phyloP scores from a whole-genome alignment of 805 yeast genomes.

The Ogataea methylovora region DNA sequence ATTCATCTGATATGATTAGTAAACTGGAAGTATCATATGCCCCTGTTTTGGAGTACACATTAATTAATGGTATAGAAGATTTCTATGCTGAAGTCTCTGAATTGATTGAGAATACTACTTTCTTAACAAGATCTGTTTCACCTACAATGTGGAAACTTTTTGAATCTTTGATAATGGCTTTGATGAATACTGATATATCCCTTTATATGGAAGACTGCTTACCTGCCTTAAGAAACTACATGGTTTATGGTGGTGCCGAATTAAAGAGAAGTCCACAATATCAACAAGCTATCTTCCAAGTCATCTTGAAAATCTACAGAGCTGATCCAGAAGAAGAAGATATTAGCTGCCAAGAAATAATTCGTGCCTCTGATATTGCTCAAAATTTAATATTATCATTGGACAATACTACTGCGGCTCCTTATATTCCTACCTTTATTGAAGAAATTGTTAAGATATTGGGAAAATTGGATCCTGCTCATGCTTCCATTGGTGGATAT shows the following conservation, averaged over 20 bases:
- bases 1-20: constrained; percentile 59
- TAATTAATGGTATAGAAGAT: constrained; percentile 62
- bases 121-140: constrained; percentile 51
- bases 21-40: constrained; percentile 65
- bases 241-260: constrained; percentile 47
- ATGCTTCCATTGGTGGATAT: constrained; percentile 23
- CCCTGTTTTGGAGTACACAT: constrained; percentile 67
- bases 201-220: constrained; percentile 68
- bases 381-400: constrained; percentile 57
- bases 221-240: constrained; percentile 67
- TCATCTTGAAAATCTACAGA: constrained; percentile 37
- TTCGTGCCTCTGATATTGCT: constrained; percentile 52
- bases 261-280: constrained; percentile 39
- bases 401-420: constrained; percentile 33
- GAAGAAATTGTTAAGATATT: constrained; percentile 34
- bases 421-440: constrained; percentile 39
- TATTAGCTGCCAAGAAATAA: constrained; percentile 48
- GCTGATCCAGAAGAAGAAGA: constrained; percentile 33
- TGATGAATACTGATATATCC: constrained; percentile 42
- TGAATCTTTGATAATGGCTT: constrained; percentile 33
- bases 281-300: constrained; percentile 39
- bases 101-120: constrained; percentile 68
- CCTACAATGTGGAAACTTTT: constrained; percentile 73
- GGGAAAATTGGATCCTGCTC: constrained; percentile 22
- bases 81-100: constrained; percentile 79